Percentiles rank a stretch among this genome's conserved stretches.
Conservation (phyloP, 2,329 filamentous ascomycete genomes). For the Beauveria sp. region DNA sequence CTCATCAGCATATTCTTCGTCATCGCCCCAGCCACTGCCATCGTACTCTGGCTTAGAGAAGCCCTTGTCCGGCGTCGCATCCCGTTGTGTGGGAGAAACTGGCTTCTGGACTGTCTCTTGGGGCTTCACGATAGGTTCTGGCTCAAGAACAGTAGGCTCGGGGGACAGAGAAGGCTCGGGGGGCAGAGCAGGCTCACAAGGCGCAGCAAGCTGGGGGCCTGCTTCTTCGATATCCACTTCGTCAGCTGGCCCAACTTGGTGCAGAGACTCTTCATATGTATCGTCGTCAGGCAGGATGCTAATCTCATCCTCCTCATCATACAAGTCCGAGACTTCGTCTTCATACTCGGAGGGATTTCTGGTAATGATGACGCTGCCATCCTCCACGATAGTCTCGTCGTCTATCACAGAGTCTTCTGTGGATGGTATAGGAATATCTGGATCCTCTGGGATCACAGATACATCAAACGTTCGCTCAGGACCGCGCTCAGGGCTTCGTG, state of each 20-base stretch:
- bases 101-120: neutral
- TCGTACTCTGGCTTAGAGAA: constrained; percentile 56
- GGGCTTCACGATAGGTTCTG: neutral
- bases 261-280: constrained; percentile 1
- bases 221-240: constrained; percentile 29
- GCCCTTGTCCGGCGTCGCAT: constrained; percentile 40
- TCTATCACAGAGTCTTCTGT: constrained; percentile 62
- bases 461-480: constrained; percentile 37
- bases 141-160: neutral
- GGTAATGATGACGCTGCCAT: constrained; percentile 59
- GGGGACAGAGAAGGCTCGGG: neutral
- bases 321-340: constrained; percentile 60
- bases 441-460: constrained; percentile 56
- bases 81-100: constrained; percentile 24
- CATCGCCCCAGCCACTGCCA: constrained; percentile 52
- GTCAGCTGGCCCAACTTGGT: constrained; percentile 11
- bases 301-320: constrained; percentile 35
- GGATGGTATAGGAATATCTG: constrained; percentile 83
- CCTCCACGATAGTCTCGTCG: constrained; percentile 44
- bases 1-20: constrained; percentile 48
- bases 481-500: constrained; percentile 49
- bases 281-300: constrained; percentile 59
- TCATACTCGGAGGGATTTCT: constrained; percentile 54
- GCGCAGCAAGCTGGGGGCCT: neutral
- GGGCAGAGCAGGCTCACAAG: neutral